Evolutionary conservation across 805 yeast genomes (phyloP), one percentile per base, ranked within the genome.

Genomic region (Starmera quercuum): DNA sequence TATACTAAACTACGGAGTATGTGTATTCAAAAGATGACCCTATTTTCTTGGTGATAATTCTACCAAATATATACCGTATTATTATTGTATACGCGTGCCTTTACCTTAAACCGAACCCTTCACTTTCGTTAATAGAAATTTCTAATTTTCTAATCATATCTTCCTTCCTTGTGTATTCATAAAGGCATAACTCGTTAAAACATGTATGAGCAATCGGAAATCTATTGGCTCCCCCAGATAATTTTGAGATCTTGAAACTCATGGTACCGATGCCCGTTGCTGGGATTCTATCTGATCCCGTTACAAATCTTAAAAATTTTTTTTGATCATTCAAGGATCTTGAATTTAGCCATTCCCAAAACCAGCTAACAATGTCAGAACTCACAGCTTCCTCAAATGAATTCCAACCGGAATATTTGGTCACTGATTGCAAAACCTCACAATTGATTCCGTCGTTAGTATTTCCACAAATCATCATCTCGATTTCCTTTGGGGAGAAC

Each of bases 121-220:
- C 81, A 40, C 87, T 78, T 51, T 82, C 94, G 29, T 68, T 60
- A 14, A 90, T 70, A 0, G 97, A 95, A 42, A 67, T 50, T n/a
- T 61, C 51, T 37, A 90, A 55, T 55, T 84, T 88, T 2, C 50
- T 34, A 29, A 59, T 54, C 34, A 92, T 59, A 40, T 72, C 74
- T n/a, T 68, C 73, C 38, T 63, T 61, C 6, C 71, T 51, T 11
- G 58, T 44, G 54, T 90, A 90, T 24, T 76, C 76, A 55, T 76
- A 82, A 6, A 92, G 45, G 35, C 90, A 81, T 17, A 90, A 53
- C 61, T 90, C 95, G 52, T 90, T 92, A 63, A 92, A 90, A 47
- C 98, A 90, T 0, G 97, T 92, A 52, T 90, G 97, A 0, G 97
- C 86, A 12, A 81, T 62, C 0, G 97, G 97, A 13, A 88, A 58